Evolutionary conservation across 1,284 basidiomycete genomes (phyloP), one percentile per base, ranked within the genome.

Genomic region (Sporisorium scitamineum): DNA sequence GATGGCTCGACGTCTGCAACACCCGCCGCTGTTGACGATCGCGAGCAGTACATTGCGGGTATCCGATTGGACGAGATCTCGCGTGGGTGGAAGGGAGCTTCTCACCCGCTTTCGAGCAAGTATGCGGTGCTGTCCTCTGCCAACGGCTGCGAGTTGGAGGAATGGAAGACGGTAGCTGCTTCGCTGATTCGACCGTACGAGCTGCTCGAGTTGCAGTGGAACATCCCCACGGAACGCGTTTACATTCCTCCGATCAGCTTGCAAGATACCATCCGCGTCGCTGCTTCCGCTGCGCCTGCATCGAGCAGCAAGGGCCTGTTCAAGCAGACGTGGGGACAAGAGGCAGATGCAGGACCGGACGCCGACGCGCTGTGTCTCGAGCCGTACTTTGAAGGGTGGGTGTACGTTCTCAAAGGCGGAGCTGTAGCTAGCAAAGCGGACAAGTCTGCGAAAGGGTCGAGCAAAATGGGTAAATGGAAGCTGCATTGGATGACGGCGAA

Each of bases 331-430:
- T 61, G 27, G 39, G 53, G 52, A 20, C 48, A 56, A 8, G 55
- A 45, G 8, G n/a, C 16, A 10, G 61, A 61, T 57, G 61, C 61
- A 10, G 61, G 61, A 8, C 54, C 54, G 0, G 58, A 65, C 13
- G 22, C 42, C 1, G 68, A 70, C 5, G 60, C 67, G 13, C 18
- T 29, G 7, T 57, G 67, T n/a, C 47, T 72, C 13, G 77, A 80
- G 44, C 66, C 76, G 11, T 82, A 77, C 57, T 74, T 62, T n/a
- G 79, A 82, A 58, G 77, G 59, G 3, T 82, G 76, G 76, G 67
- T 75, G 13, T 82, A 82, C 56, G 62, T 80, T 20, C 64, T 74
- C 58, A 80, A 80, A 57, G 61, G 62, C 22, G 39, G 56, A 14
- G 62, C 55, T 20, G 53, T 44, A 26, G 32, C 64, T n/a, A 47